A percentile compares a stretch with the other conserved stretches of the same genome.
Conservation (phyloP, 148 eudicot species). For the Rhododendron ovatum region DNA sequence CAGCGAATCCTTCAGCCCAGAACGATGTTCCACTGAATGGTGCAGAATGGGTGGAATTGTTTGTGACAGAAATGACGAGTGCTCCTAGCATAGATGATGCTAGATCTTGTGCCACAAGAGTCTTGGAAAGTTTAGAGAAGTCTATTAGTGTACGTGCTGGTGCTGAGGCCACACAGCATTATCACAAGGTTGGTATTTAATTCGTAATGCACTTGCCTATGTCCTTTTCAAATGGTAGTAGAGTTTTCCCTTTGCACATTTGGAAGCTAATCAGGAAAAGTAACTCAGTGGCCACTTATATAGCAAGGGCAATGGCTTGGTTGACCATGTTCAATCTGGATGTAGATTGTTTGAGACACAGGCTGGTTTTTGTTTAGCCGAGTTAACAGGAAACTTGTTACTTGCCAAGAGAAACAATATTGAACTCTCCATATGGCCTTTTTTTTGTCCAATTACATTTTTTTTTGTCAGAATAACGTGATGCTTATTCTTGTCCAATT, state of each 20-base stretch:
- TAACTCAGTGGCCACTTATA: not conserved
- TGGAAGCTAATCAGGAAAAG: not conserved
- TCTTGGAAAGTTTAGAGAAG: too few species aligned
- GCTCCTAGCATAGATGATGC: too few species aligned
- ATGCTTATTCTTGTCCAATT: constrained; percentile 24
- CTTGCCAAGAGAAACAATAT: not conserved
- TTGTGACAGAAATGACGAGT: too few species aligned
- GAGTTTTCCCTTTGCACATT: not conserved
- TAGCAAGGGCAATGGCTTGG: not conserved
- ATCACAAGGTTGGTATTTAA: too few species aligned
- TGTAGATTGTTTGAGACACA: not conserved
- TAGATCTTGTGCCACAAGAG: too few species aligned
- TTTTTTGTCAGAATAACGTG: constrained; percentile 47
- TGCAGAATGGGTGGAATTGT: too few species aligned
- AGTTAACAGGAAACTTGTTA: not conserved
- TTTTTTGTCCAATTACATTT: not conserved
- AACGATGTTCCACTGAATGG: too few species aligned
- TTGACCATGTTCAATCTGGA: not conserved
- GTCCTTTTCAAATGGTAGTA: too few species aligned
- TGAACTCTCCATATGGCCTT: not conserved
- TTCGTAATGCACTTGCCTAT: too few species aligned
- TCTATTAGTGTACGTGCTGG: too few species aligned
- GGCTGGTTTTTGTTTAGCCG: not conserved
- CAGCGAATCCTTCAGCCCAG: too few species aligned
- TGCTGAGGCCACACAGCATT: too few species aligned